Evolutionary conservation across 495 filamentous ascomycete species (phyloP).

Genomic region (Hamigera avellanea): DNA sequence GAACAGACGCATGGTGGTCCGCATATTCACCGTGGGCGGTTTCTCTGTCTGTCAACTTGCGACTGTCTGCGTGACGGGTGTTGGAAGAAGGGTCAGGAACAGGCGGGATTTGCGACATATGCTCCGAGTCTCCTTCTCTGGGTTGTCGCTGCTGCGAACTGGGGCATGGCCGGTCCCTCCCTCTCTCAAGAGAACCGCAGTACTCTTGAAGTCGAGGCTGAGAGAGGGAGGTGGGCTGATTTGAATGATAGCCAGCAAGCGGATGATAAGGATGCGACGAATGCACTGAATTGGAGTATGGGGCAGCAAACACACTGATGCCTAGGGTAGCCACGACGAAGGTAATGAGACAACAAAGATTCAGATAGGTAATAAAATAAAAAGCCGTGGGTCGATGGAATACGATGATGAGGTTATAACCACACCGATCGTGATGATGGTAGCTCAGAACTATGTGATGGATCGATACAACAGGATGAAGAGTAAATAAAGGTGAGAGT

Average conservation of each 20-base stretch:
- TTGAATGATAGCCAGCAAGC: conserved; percentile 14
- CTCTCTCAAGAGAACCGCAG: conserved; percentile 25
- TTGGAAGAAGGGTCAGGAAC: conserved; percentile 17
- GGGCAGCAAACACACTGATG: conserved; percentile 24
- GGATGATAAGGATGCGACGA: conserved; percentile 22
- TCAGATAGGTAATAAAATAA: no score
- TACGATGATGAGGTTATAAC: no score
- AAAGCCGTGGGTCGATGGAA: no score
- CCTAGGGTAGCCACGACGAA: conserved; percentile 29
- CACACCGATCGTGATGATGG: no score
- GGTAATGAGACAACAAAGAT: neutral
- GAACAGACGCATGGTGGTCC: conserved; percentile 6
- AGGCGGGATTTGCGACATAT: conserved; percentile 38
- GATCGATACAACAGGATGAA: no score
- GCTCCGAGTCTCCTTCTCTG: conserved; percentile 22
- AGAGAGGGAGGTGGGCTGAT: conserved; percentile 24
- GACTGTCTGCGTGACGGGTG: neutral
- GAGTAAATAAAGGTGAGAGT: no score
- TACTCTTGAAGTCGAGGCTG: conserved; percentile 23
- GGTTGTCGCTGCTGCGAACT: conserved; percentile 16
- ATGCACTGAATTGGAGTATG: conserved; percentile 23
- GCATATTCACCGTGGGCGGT: no score
- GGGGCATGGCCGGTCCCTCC: conserved; percentile 35
- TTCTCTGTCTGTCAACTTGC: no score
- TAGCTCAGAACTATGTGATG: no score